These are phyloP conservation scores for Microcos paniculata DNA, from an alignment of 345 rosid genomes.

Conservation along the genomic window DNA sequence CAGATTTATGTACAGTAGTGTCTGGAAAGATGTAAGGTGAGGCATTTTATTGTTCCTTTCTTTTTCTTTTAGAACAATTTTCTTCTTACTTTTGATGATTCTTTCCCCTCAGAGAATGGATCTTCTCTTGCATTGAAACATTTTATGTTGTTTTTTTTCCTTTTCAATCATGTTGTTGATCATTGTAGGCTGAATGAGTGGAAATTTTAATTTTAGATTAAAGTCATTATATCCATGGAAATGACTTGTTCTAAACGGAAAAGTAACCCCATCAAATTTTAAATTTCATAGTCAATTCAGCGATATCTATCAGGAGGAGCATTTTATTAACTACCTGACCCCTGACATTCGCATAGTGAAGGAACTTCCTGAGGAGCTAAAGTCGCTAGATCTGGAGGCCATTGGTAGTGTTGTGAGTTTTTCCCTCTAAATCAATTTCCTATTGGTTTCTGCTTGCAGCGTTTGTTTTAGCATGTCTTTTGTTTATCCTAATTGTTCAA, in stretches of 20 bases:
- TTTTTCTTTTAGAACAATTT: conserved; percentile 5
- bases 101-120: neutral
- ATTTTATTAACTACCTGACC: conserved; percentile 71
- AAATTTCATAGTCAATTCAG: conserved; percentile 66
- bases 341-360: conserved; percentile 84
- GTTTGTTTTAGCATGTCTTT: neutral
- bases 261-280: conserved; percentile 22
- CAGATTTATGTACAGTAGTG: conserved; percentile 88
- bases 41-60: conserved; percentile 21
- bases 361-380: conserved; percentile 79
- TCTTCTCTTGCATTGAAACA: neutral
- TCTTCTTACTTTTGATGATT: neutral
- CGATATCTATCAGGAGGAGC: conserved; percentile 90
- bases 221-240: conserved; percentile 9
- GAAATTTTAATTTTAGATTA: conserved; percentile 5
- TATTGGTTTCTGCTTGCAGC: neutral
- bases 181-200: neutral
- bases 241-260: conserved; percentile 15
- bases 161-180: neutral
- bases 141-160: neutral
- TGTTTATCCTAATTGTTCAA: neutral
- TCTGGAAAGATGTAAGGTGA: conserved; percentile 94
- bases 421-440: neutral
- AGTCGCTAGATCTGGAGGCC: conserved; percentile 80
- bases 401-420: conserved; percentile 86